Evolutionary conservation across 306 rosid genomes (phyloP).

Genomic region (Dryas drummondii): DNA sequence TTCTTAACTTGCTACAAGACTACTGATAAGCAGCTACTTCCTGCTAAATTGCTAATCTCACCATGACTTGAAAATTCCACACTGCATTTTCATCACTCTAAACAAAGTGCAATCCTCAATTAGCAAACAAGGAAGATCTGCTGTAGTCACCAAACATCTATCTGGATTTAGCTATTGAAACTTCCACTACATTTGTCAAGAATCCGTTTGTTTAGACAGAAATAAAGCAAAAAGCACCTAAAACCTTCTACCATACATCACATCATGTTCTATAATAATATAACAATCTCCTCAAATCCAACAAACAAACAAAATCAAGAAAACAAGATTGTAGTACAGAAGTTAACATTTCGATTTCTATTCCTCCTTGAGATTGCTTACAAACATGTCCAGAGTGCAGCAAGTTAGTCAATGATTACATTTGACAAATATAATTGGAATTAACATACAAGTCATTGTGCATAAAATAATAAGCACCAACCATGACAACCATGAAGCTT

Average conservation of each 20-base stretch:
- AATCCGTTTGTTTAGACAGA: background rate
- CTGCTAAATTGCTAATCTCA: background rate
- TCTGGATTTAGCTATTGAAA: background rate
- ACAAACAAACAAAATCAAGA: background rate
- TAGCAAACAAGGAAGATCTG: background rate
- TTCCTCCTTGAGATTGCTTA: background rate
- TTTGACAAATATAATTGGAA: background rate
- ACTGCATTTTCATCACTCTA: background rate
- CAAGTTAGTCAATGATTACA: background rate
- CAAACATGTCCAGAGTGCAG: background rate
- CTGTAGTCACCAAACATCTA: background rate
- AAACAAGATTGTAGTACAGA: background rate
- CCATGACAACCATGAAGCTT: constrained; percentile 10
- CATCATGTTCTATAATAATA: background rate
- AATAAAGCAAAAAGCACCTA: no score
- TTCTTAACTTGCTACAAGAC: no score
- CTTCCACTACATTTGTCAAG: background rate
- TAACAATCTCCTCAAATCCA: background rate
- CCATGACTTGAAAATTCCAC: background rate
- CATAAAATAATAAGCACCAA: background rate
- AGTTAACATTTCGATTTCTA: background rate
- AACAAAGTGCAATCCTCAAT: background rate
- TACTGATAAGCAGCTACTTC: background rate
- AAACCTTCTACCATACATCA: no score
- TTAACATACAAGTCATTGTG: background rate